A percentile compares a stretch with the other conserved stretches of the same genome.
Conservation (phyloP, 768 basidiomycete species). For the Butyriboletus loyo region DNA sequence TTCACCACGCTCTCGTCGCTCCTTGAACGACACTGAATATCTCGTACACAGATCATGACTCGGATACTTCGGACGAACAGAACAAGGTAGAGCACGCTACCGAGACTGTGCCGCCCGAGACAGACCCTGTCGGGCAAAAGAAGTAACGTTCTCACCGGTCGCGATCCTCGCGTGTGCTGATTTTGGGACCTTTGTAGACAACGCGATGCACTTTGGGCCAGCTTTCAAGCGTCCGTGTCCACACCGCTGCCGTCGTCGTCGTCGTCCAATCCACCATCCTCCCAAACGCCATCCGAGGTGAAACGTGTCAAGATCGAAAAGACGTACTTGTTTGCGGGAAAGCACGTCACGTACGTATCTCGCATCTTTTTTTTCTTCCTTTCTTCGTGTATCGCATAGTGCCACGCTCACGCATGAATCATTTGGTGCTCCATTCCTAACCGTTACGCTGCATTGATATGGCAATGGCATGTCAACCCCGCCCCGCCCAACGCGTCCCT, state of each 20-base stretch:
- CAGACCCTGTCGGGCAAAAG: constrained; percentile 43
- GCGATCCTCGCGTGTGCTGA: background rate
- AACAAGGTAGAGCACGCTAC: constrained; percentile 33
- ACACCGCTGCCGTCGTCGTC: constrained; percentile 14
- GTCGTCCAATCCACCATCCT: background rate
- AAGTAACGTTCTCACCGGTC: constrained; percentile 31
- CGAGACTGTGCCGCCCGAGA: constrained; percentile 15
- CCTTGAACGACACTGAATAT: background rate
- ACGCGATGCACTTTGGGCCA: constrained; percentile 64
- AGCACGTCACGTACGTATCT: constrained; percentile 63
- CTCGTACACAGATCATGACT: constrained; percentile 22
- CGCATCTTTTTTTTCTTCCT: too few species aligned
- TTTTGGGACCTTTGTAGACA: constrained; percentile 40
- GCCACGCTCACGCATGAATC: background rate
- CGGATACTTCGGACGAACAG: constrained; percentile 39
- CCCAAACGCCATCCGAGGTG: constrained; percentile 16
- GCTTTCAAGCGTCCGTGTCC: constrained; percentile 62
- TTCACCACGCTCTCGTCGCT: background rate
- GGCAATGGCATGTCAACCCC: background rate
- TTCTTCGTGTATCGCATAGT: background rate
- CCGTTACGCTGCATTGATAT: background rate
- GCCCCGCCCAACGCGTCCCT: background rate
- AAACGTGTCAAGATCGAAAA: constrained; percentile 66
- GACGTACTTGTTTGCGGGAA: constrained; percentile 72
- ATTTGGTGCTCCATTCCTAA: background rate